Percentiles rank a stretch among this genome's conserved stretches.
These are phyloP conservation scores for Arthrobotrys conoides DNA, from an alignment of 2,329 filamentous ascomycete species.

Conservation along the genomic window DNA sequence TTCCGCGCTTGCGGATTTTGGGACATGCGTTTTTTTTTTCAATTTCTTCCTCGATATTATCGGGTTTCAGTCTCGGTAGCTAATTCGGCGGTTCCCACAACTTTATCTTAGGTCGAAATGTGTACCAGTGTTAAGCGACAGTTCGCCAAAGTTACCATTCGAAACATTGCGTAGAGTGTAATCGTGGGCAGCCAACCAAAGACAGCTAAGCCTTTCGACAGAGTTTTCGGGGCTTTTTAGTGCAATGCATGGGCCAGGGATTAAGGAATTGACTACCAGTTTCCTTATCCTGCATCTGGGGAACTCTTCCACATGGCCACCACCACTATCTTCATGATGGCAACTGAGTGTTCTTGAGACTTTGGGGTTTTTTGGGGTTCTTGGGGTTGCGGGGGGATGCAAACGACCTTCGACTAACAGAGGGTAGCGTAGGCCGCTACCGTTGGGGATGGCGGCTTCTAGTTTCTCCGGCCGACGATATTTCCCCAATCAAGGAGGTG, in stretches of 20 bases:
- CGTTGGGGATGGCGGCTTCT: conserved; percentile 12
- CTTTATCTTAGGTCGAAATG: conserved; percentile 10
- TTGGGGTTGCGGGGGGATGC: conserved; percentile 42
- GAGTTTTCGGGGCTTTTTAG: conserved; percentile 50
- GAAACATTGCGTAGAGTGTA: background rate
- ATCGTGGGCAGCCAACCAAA: conserved; percentile 1
- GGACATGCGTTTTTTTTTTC: background rate
- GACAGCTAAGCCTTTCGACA: conserved; percentile 32
- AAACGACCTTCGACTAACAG: conserved; percentile 2
- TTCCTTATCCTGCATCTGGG: conserved; percentile 56
- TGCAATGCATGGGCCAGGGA: conserved; percentile 13
- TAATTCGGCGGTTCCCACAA: conserved; percentile 48
- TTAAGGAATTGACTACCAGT: conserved; percentile 25
- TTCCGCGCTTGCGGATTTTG: conserved; percentile 26
- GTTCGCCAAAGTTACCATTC: conserved; percentile 38
- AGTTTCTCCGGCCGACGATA: conserved; percentile 35
- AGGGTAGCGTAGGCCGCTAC: conserved; percentile 21
- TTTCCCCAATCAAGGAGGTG: conserved; percentile 55
- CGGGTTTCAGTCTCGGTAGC: conserved; percentile 44
- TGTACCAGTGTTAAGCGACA: conserved; percentile 33
- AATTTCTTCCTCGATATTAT: background rate
- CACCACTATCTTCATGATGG: conserved; percentile 39
- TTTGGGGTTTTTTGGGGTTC: conserved; percentile 20
- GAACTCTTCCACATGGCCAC: conserved; percentile 26
- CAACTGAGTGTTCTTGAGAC: conserved; percentile 2